Conservation (phyloP, 495 filamentous ascomycete genomes). For the Aspergillus bridgeri region DNA sequence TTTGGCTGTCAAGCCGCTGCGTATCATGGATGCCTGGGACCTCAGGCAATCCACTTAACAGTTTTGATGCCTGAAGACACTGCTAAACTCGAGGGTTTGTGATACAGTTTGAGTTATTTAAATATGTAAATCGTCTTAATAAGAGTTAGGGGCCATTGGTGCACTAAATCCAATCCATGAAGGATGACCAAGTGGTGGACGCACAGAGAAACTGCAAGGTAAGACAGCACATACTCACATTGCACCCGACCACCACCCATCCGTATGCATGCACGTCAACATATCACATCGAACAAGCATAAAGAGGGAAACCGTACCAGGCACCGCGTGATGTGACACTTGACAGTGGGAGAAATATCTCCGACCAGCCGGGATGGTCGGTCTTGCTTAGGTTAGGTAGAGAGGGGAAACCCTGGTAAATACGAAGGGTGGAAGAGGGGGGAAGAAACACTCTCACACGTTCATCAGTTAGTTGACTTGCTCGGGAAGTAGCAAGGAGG, state of each 20-base stretch:
- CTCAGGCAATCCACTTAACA: too few relatives aligned
- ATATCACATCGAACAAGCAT: not conserved
- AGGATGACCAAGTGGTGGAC: too few relatives aligned
- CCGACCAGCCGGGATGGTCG: not conserved
- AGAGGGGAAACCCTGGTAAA: too few relatives aligned
- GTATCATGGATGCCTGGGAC: too few relatives aligned
- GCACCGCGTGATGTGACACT: not conserved
- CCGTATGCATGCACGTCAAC: not conserved
- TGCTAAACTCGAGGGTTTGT: too few relatives aligned
- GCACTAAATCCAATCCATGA: too few relatives aligned
- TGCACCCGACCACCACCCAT: not conserved
- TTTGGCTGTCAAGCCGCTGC: too few relatives aligned
- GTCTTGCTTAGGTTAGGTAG: too few relatives aligned
- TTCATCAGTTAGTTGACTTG: not conserved
- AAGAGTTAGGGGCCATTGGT: too few relatives aligned
- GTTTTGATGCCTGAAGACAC: too few relatives aligned
- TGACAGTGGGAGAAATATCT: not conserved
- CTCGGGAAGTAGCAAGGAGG: not conserved
- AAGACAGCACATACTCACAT: not conserved
- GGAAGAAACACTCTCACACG: not conserved
- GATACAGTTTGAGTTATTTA: too few relatives aligned
- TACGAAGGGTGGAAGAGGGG: not conserved
- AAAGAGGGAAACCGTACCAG: not conserved
- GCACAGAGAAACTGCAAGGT: not conserved
- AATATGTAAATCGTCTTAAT: too few relatives aligned